Evolutionary conservation across 164 flowering plant species (phyloP), one percentile per base, ranked within the genome.

Genomic region (Chloranthus sessilifolius): DNA sequence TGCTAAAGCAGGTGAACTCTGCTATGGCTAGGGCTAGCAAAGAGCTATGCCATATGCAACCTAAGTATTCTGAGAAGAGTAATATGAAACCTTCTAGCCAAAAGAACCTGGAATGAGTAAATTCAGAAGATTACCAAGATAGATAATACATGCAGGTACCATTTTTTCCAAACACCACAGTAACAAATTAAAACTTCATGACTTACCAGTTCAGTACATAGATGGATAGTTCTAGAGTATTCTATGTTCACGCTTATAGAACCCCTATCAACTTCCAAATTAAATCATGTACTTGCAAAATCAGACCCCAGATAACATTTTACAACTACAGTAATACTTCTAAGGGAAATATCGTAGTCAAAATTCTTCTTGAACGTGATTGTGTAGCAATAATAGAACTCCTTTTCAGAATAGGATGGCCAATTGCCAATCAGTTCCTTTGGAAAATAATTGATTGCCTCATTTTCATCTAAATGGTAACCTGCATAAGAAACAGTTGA

Each of bases 41-140:
- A n/a, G n/a, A n/a, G n/a, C n/a, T n/a, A n/a, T n/a, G n/a, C n/a
- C n/a, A n/a, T n/a, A n/a, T n/a, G n/a, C n/a, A n/a, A n/a, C n/a
- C n/a, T n/a, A n/a, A 91, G 80, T 47, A 78, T 23, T 61, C 70
- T 69, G 21, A 91, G 61, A 50, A 88, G 26, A 10, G 72, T 60
- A 11, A 47, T 39, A 38, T 88, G 89, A 63, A 85, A 91, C 64
- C 34, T 70, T 71, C 70, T 79, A 36, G 83, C 85, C 33, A 63
- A 12, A 28, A 56, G 40, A 47, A 85, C 82, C 98, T 90, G 77
- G 28, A 2, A 56, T 60, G 2, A 59, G 4, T 28, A 12, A 42
- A 45, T 9, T 33, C 3, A 14, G 26, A 36, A 58, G 16, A 21
- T 24, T 29, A 26, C 20, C 7, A 20, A 24, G 3, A 23, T 7